These are phyloP conservation scores for Venturia pyrina DNA, from an alignment of 2,329 filamentous ascomycete genomes.

Conservation along the genomic window DNA sequence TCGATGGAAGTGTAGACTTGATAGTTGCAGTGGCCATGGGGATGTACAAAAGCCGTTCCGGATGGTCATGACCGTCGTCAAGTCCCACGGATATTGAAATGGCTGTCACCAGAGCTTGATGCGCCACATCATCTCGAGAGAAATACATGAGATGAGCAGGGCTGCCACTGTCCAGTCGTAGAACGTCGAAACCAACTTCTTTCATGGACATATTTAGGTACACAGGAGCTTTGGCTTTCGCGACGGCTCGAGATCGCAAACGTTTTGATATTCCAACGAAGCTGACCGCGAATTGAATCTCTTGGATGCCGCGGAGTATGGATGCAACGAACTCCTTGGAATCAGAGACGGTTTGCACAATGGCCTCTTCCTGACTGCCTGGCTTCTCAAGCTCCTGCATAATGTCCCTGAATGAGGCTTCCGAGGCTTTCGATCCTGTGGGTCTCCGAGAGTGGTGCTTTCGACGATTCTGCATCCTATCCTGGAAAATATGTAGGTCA, in stretches of 20 bases:
- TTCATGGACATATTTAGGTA: slow-evolving; percentile 88
- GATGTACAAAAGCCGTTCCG: slow-evolving; percentile 81
- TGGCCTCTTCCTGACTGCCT: slow-evolving; percentile 54
- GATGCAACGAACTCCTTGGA: slow-evolving; percentile 89
- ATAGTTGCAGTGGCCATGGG: slow-evolving; percentile 96
- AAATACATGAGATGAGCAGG: slow-evolving; percentile 99
- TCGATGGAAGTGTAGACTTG: slow-evolving; percentile 87
- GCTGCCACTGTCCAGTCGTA: slow-evolving; percentile 83
- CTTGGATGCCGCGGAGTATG: slow-evolving; percentile 83
- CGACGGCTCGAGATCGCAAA: slow-evolving; percentile 50
- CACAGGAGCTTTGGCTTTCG: slow-evolving; percentile 39
- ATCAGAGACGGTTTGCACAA: slow-evolving; percentile 78
- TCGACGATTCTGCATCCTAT: slow-evolving; percentile 42
- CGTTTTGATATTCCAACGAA: slow-evolving; percentile 80
- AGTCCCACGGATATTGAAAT: slow-evolving; percentile 87
- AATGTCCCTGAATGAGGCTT: slow-evolving; percentile 61
- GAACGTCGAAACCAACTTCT: slow-evolving; percentile 85
- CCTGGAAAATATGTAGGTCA: slow-evolving; percentile 58
- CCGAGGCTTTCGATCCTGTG: slow-evolving; percentile 28
- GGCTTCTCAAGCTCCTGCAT: slow-evolving; percentile 63
- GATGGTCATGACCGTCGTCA: slow-evolving; percentile 77
- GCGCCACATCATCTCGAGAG: slow-evolving; percentile 79
- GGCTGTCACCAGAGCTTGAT: slow-evolving; percentile 85
- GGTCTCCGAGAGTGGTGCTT: slow-evolving; percentile 15
- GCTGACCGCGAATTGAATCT: slow-evolving; percentile 90